Conservation (phyloP, 2,329 filamentous ascomycete species). For the Pyricularia grisea region DNA sequence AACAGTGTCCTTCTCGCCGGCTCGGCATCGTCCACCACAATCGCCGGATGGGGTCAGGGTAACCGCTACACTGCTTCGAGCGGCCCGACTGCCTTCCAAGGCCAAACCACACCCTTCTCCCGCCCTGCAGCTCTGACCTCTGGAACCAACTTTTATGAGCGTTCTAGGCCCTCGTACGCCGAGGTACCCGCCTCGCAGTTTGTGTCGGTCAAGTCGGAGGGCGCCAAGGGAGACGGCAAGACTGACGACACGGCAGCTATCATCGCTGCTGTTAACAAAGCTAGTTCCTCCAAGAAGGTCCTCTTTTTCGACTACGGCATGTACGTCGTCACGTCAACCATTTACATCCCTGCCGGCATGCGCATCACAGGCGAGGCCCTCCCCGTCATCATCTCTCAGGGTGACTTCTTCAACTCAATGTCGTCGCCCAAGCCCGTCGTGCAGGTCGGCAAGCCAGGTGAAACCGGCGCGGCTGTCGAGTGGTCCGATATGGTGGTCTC, state of each 20-base stretch:
- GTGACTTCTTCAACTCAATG: conserved; percentile 44
- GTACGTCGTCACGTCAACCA: conserved; percentile 49
- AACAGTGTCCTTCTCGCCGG: conserved; percentile 43
- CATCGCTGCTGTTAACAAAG: conserved; percentile 50
- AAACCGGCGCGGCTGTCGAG: conserved; percentile 53
- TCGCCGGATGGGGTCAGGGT: conserved; percentile 59
- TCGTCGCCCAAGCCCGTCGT: conserved; percentile 54
- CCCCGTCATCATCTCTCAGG: conserved; percentile 43
- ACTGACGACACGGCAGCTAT: conserved; percentile 68
- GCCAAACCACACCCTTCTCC: conserved; percentile 30
- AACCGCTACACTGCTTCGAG: conserved; percentile 44
- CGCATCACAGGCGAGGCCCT: conserved; percentile 53
- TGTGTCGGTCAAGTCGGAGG: conserved; percentile 56
- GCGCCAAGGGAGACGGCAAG: conserved; percentile 62
- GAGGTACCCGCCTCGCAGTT: conserved; percentile 48
- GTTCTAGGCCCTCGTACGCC: conserved; percentile 70
- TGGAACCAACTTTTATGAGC: conserved; percentile 51
- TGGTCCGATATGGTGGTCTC: conserved; percentile 63
- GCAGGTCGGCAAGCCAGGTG: conserved; percentile 48
- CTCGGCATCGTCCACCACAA: conserved; percentile 34
- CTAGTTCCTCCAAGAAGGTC: conserved; percentile 41
- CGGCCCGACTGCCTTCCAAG: conserved; percentile 34
- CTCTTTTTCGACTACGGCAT: conserved; percentile 53
- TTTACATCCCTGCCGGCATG: conserved; percentile 35
- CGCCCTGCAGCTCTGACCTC: conserved; percentile 48